Percentiles rank a stretch among this genome's conserved stretches.
Evolutionary conservation across 139 green algal genomes (phyloP).

Genomic region (Coelastrella sp.): DNA sequence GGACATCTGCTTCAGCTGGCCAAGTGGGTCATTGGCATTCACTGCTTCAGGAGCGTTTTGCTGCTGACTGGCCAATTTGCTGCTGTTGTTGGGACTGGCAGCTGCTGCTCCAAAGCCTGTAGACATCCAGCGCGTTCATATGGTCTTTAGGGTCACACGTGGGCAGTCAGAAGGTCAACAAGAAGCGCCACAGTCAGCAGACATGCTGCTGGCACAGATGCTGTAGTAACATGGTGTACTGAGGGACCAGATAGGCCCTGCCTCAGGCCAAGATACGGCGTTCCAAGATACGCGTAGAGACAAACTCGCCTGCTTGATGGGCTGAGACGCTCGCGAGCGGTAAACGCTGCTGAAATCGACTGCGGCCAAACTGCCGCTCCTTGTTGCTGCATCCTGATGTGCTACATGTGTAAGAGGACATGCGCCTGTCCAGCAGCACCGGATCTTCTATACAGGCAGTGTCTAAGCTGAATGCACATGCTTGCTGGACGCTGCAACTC

Average conservation of each 20-base stretch:
- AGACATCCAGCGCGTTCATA: too few relatives aligned
- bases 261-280: not conserved
- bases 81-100: not conserved
- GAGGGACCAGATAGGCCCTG: not conserved
- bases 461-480: not conserved
- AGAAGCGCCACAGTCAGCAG: too few relatives aligned
- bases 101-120: not conserved
- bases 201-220: too few relatives aligned
- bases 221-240: not conserved
- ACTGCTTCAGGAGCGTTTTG: not conserved
- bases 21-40: not conserved
- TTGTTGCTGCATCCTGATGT: slow-evolving; percentile 1
- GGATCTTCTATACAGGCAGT: not conserved
- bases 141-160: not conserved
- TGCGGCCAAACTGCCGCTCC: not conserved
- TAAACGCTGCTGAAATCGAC: not conserved
- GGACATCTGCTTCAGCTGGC: not conserved
- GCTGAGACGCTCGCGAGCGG: slow-evolving; percentile 21
- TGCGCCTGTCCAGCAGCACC: not conserved
- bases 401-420: not conserved
- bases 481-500: not conserved
- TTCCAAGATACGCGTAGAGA: not conserved
- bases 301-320: not conserved
- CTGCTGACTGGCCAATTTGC: not conserved
- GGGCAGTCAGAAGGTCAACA: not conserved